phyloP scores from a whole-genome alignment of 345 rosid species.

The Boechera divaricarpa region DNA sequence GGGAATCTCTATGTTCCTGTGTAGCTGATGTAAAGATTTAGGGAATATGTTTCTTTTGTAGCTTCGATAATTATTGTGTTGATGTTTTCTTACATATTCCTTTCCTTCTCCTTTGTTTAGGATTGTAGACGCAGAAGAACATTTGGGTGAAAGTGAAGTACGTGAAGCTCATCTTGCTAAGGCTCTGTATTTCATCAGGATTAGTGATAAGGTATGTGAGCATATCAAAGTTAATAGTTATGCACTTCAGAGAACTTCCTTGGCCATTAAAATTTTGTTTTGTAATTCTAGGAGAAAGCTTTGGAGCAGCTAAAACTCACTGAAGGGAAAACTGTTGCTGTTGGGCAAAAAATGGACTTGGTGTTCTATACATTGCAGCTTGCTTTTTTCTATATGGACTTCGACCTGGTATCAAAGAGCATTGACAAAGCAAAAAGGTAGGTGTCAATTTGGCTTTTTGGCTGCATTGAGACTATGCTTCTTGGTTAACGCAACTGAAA shows the following conservation, averaged over 20 bases:
- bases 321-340: constrained; percentile 97
- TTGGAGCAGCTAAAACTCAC: constrained; percentile 93
- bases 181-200: constrained; percentile 81
- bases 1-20: not conserved
- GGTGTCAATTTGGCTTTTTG: constrained; percentile 26
- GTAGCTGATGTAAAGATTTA: constrained; percentile 4
- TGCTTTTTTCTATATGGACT: constrained; percentile 95
- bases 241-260: constrained; percentile 22
- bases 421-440: constrained; percentile 97
- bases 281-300: constrained; percentile 75
- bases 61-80: not conserved
- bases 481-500: not conserved
- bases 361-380: constrained; percentile 88
- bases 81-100: not conserved
- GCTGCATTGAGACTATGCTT: constrained; percentile 15
- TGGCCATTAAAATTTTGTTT: constrained; percentile 11
- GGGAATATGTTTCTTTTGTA: too few species aligned
- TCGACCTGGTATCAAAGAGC: constrained; percentile 90
- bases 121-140: constrained; percentile 98
- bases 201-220: constrained; percentile 78
- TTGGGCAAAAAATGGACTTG: constrained; percentile 97
- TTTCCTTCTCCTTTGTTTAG: constrained; percentile 48
- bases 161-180: constrained; percentile 98
- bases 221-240: constrained; percentile 4
- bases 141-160: constrained; percentile 97